Percentiles rank a stretch among this genome's conserved stretches.
Conservation (phyloP, 2,329 filamentous ascomycete species). For the Myriosclerotinia duriaeana region DNA sequence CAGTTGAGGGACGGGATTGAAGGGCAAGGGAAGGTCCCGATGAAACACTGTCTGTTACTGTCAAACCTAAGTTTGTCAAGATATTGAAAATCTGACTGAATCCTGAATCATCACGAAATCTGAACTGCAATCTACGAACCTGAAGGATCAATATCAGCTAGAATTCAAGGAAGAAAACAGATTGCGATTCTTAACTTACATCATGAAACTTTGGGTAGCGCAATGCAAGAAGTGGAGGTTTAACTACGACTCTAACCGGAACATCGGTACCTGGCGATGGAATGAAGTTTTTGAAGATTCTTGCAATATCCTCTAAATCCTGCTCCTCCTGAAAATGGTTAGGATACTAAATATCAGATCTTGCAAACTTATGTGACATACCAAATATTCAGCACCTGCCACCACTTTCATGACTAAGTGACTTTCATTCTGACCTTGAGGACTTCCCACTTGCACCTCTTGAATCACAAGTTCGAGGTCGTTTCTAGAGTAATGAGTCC, state of each 20-base stretch:
- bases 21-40: constrained; percentile 11
- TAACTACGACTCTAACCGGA: constrained; percentile 40
- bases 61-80: constrained; percentile 41
- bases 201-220: constrained; percentile 39
- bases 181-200: constrained; percentile 29
- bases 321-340: constrained; percentile 34
- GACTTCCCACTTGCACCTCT: constrained; percentile 29
- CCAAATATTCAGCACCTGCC: constrained; percentile 45
- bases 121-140: constrained; percentile 48
- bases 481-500: constrained; percentile 37
- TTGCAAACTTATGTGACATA: constrained; percentile 34
- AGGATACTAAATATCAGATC: constrained; percentile 1
- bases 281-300: constrained; percentile 27
- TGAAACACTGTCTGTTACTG: constrained; percentile 34
- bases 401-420: constrained; percentile 42
- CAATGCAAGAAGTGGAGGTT: constrained; percentile 41
- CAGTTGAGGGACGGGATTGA: constrained; percentile 13
- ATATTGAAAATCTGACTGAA: constrained; percentile 37
- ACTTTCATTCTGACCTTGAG: constrained; percentile 29
- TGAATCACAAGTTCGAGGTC: constrained; percentile 37
- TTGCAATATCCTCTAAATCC: constrained; percentile 35
- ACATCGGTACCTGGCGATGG: constrained; percentile 29
- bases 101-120: constrained; percentile 43
- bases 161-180: neutral
- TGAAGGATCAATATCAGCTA: constrained; percentile 29